Evolutionary conservation across 1,284 basidiomycete genomes (phyloP).

Genomic region (Sporisorium iseilematis-ciliati): DNA sequence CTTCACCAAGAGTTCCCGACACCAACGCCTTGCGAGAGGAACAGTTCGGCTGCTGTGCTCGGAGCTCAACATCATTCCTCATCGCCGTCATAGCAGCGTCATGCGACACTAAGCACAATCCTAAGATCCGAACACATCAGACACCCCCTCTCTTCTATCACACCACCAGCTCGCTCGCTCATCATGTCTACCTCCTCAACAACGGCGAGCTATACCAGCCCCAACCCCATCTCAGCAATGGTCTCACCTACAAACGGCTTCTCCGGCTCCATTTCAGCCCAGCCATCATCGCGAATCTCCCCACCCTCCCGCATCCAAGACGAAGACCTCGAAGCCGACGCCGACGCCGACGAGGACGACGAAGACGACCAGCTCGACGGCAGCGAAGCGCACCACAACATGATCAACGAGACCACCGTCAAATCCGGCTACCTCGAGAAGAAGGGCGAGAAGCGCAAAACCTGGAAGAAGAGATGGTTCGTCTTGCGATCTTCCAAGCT

Average conservation of each 20-base stretch:
- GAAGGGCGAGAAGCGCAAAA: constrained; percentile 96
- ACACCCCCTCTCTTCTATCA: not conserved
- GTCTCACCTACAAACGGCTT: constrained; percentile 5
- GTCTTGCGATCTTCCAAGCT: constrained; percentile 90
- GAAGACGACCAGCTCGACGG: constrained; percentile 80
- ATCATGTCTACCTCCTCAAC: constrained; percentile 6
- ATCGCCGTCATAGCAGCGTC: not conserved
- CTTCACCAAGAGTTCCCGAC: no score
- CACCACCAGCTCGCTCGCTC: no score
- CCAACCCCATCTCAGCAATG: constrained; percentile 13
- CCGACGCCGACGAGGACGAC: constrained; percentile 76
- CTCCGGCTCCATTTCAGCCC: not conserved
- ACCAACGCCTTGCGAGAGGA: no score
- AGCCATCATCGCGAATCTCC: constrained; percentile 2
- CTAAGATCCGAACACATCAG: not conserved
- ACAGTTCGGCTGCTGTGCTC: no score
- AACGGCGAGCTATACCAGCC: not conserved
- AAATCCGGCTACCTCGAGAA: constrained; percentile 93
- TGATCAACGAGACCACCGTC: constrained; percentile 78
- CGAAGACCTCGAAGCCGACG: constrained; percentile 50
- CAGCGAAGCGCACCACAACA: constrained; percentile 63
- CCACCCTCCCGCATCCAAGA: constrained; percentile 16
- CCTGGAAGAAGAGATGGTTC: constrained; percentile 99
- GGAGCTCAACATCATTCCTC: no score
- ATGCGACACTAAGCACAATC: constrained; percentile 12